Percentiles rank a stretch among this genome's conserved stretches.
Conservation (phyloP, 2,329 filamentous ascomycete genomes). For the Apiospora marii region DNA sequence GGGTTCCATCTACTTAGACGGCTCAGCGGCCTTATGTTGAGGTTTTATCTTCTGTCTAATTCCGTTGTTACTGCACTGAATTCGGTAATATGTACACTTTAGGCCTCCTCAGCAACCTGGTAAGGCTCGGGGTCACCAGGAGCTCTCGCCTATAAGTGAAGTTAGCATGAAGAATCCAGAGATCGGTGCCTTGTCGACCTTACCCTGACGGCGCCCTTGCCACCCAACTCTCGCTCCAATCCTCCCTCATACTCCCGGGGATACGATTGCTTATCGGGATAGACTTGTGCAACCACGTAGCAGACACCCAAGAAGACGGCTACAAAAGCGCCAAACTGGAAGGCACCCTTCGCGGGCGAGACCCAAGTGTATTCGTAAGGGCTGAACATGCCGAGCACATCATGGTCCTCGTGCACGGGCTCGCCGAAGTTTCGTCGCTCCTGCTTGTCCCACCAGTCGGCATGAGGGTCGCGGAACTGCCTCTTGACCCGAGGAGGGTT, state of each 20-base stretch:
- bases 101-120: slow-evolving; percentile 38
- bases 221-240: slow-evolving; percentile 78
- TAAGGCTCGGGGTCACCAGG: slow-evolving; percentile 63
- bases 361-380: slow-evolving; percentile 88
- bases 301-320: slow-evolving; percentile 68
- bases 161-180: slow-evolving; percentile 7
- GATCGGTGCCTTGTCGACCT: slow-evolving; percentile 40
- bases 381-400: slow-evolving; percentile 88
- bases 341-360: slow-evolving; percentile 72
- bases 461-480: slow-evolving; percentile 91
- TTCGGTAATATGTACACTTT: slow-evolving; percentile 42
- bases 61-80: slow-evolving; percentile 15
- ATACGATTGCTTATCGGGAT: slow-evolving; percentile 75
- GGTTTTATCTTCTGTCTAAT: not conserved
- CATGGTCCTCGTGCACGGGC: slow-evolving; percentile 95
- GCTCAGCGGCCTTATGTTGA: not conserved
- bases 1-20: not conserved
- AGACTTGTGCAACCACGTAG: slow-evolving; percentile 72
- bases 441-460: slow-evolving; percentile 96
- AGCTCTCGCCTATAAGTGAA: slow-evolving; percentile 57
- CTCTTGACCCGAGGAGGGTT: slow-evolving; percentile 85
- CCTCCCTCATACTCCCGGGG: slow-evolving; percentile 78
- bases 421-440: slow-evolving; percentile 97
- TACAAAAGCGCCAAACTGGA: slow-evolving; percentile 75
- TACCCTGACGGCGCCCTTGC: slow-evolving; percentile 71